Base-by-base conservation (phyloP, 2,329 filamentous ascomycete genomes). In the Aureobasidium sp. region DNA sequence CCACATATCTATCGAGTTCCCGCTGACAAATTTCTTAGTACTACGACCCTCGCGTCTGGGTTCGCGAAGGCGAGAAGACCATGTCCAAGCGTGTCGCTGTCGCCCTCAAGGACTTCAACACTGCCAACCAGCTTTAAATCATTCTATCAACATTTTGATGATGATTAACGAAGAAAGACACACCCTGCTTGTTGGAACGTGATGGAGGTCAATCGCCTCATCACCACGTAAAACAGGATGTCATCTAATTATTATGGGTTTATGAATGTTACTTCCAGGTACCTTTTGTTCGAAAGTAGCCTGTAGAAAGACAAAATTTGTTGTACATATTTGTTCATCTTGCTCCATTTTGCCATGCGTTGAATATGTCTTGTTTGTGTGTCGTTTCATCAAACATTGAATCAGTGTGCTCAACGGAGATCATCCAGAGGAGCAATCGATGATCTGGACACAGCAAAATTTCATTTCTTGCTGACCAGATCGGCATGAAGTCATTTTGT, bases 41-140 rank as follows among this genome's bases (percentile, higher is more conserved):
- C 74, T 79, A 80, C 73, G 79, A 90, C 80, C 91, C 91, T 70
- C 87, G 91, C 79, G 91, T 97, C 74, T 96, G 92, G 93, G 90
- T 96, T 66, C 89, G 92, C 65, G 89, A 92, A 82, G 94, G 93
- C 73, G 94, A 99, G 86, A 96, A 97, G 87, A 91, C 88, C 73
- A 99, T 97, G 94, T 84, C 82, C 73, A 79, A 82, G 71, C 90
- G 94, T 78, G 85, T 97, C 68, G 74, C 84, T 69, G 85, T 87
- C 75, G 93, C 89, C 64, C 87, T 99, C 66, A 81, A 87, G 72
- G 93, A 97, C 82, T 99, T 99, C 85, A 92, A 94, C 82, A 84
- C 90, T 70, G 84, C 88, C 71, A 84, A 83, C 72, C 83, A 91
- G 79, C 78, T 93, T 77, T 95, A 89, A 66, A 62, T 53, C 50